A percentile compares a stretch with the other conserved stretches of the same genome.
Conservation (phyloP, 495 filamentous ascomycete species). For the Podospora anserina region DNA sequence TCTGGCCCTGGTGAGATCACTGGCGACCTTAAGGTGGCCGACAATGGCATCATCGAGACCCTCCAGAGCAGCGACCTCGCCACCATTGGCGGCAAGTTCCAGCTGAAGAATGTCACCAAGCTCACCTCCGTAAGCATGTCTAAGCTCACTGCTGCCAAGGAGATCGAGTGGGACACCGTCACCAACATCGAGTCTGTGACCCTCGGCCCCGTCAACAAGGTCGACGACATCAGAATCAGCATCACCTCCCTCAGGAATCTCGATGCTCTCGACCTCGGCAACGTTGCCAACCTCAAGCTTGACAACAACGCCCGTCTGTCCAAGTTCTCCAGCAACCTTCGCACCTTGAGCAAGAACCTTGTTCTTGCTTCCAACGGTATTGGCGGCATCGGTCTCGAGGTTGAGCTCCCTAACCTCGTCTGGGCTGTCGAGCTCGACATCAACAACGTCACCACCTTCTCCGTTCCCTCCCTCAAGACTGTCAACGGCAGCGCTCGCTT, state of each 20-base stretch:
- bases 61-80: constrained; percentile 50
- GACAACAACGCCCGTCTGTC: constrained; percentile 75
- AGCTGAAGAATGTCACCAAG: constrained; percentile 59
- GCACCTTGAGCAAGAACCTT: constrained; percentile 61
- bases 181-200: constrained; percentile 62
- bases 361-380: constrained; percentile 64
- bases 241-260: constrained; percentile 78
- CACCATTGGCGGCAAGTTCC: constrained; percentile 61
- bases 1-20: constrained; percentile 59
- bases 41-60: constrained; percentile 46
- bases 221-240: constrained; percentile 63
- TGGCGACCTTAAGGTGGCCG: constrained; percentile 62
- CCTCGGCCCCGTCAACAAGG: constrained; percentile 63
- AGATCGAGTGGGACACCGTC: constrained; percentile 70
- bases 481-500: constrained; percentile 81
- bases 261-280: constrained; percentile 70
- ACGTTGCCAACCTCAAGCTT: constrained; percentile 62
- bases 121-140: constrained; percentile 63
- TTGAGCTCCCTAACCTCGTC: constrained; percentile 70
- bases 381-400: constrained; percentile 51
- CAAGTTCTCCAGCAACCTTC: constrained; percentile 67
- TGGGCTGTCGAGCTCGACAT: constrained; percentile 83
- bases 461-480: constrained; percentile 68
- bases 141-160: constrained; percentile 57
- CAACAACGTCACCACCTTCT: constrained; percentile 72